phyloP scores from a whole-genome alignment of 345 rosid genomes.

The Laguncularia racemosa region DNA sequence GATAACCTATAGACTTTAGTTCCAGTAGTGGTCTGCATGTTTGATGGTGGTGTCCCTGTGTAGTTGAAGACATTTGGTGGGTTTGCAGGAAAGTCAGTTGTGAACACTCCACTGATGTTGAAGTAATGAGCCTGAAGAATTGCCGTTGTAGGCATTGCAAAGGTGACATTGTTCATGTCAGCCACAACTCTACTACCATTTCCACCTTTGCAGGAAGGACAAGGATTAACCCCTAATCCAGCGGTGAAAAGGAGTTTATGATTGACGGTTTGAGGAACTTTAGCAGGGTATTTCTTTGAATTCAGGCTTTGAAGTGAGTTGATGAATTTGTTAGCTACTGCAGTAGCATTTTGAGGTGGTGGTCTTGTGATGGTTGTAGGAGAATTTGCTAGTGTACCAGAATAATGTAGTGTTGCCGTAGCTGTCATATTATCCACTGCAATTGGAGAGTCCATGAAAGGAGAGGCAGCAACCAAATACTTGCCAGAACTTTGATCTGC shows the following conservation, averaged over 20 bases:
- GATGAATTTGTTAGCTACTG: conserved; percentile 44
- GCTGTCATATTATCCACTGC: conserved; percentile 83
- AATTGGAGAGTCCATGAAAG: conserved; percentile 87
- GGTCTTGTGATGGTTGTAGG: conserved; percentile 46
- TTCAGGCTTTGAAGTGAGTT: conserved; percentile 67
- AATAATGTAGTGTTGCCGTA: conserved; percentile 71
- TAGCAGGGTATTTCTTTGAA: conserved; percentile 67
- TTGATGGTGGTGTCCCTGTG: conserved; percentile 48
- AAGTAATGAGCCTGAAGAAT: conserved; percentile 81
- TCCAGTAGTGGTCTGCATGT: conserved; percentile 47
- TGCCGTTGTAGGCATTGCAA: conserved; percentile 70
- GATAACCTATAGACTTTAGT: conserved; percentile 59
- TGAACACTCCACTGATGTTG: conserved; percentile 73
- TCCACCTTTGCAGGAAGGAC: conserved; percentile 69
- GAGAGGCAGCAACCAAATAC: conserved; percentile 67
- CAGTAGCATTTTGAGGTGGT: conserved; percentile 79
- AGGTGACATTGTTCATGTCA: conserved; percentile 68
- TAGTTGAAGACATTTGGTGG: conserved; percentile 61
- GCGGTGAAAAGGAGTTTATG: conserved; percentile 72
- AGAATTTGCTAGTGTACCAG: conserved; percentile 54
- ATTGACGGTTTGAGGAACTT: conserved; percentile 61
- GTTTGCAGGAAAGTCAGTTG: conserved; percentile 68
- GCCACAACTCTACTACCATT: conserved; percentile 81
- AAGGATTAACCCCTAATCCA: conserved; percentile 71
- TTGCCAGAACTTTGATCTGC: conserved; percentile 49